Base-by-base conservation (phyloP, 495 filamentous ascomycete genomes). In the Penicillium goetzii region DNA sequence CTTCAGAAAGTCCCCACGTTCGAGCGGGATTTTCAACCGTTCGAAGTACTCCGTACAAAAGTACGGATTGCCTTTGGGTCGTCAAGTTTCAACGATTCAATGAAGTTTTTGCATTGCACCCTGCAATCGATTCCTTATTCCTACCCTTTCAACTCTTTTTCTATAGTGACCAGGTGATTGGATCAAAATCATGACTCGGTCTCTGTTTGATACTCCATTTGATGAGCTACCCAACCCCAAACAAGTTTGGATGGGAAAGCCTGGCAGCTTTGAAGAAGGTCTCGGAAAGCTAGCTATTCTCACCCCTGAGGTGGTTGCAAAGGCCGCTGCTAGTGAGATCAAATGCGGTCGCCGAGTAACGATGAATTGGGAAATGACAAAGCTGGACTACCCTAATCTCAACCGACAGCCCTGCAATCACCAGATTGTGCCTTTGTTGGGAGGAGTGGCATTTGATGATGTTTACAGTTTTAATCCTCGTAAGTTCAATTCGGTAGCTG, bases 391-490 rank as follows among this genome's bases (percentile, higher is more conserved):
- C 68, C 74, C 78, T 11, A 77, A 79, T 66, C 70, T 80, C 53
- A 76, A 78, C 30, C 74, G 79, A 19, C 71, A 77, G 34, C 72
- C 74, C 34, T 80, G 73, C 43, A 66, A 75, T 10, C 80, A 81
- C 57, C 65, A 71, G 21, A 77, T 83, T 43, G 70, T 80, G 3
- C 77, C 80, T 21, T 58, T 81, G 9, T 56, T 80, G 15, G 75
- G 68, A 11, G 77, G 78, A 12, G 61, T 81, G 10, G 82, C 80
- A 3, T 86, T 85, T 66, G 86, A 89, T 64, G 88, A 90, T 62
- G 77, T 88, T 58, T 86, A 88, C 61, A 80, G 78, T 6, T 77
- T 91, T 72, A 91, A 92, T 69, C 91, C 89, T 1, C 89, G 74
- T 76, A 64, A 60, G 70, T 64, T 33, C 3, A 21, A 14, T 30